These are phyloP conservation scores for Lipomyces yamanashiensis DNA, from an alignment of 805 yeast species.

Conservation along the genomic window DNA sequence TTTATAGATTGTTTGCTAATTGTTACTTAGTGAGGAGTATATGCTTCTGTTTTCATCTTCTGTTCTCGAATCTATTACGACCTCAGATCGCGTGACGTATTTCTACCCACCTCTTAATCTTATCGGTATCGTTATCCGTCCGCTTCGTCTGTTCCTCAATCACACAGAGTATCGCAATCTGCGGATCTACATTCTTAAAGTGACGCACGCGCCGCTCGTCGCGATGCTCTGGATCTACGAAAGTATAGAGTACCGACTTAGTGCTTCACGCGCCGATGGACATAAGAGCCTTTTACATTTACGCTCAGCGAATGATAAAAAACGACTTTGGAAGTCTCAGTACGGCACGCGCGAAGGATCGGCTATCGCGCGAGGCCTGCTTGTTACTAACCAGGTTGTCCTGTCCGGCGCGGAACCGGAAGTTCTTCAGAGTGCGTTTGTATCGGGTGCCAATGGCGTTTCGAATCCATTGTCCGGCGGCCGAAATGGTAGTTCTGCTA, in stretches of 20 bases:
- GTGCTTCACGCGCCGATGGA: constrained; percentile 3
- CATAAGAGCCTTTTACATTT: constrained; percentile 17
- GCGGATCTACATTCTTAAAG: constrained; percentile 40
- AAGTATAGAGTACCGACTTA: constrained; percentile 14
- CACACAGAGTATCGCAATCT: constrained; percentile 40
- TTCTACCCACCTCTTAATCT: constrained; percentile 45
- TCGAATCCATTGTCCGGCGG: background rate
- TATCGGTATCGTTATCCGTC: constrained; percentile 41
- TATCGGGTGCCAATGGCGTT: constrained; percentile 3
- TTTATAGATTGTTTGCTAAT: background rate
- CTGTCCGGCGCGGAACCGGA: constrained; percentile 24
- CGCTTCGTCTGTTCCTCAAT: constrained; percentile 39
- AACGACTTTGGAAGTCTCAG: constrained; percentile 18
- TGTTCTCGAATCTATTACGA: constrained; percentile 44
- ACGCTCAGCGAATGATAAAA: constrained; percentile 11
- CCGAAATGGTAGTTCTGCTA: background rate
- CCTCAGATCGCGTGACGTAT: constrained; percentile 44
- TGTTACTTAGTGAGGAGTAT: constrained; percentile 41
- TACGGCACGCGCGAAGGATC: constrained; percentile 17
- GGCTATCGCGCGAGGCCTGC: constrained; percentile 26
- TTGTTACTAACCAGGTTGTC: constrained; percentile 23
- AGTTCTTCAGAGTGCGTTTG: constrained; percentile 12
- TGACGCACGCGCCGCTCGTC: constrained; percentile 44
- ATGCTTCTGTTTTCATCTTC: constrained; percentile 42
- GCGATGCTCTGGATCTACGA: constrained; percentile 40